A percentile compares a stretch with the other conserved stretches of the same genome.
These are phyloP conservation scores for Hygrophorus russula DNA, from an alignment of 768 basidiomycete species.

Conservation along the genomic window DNA sequence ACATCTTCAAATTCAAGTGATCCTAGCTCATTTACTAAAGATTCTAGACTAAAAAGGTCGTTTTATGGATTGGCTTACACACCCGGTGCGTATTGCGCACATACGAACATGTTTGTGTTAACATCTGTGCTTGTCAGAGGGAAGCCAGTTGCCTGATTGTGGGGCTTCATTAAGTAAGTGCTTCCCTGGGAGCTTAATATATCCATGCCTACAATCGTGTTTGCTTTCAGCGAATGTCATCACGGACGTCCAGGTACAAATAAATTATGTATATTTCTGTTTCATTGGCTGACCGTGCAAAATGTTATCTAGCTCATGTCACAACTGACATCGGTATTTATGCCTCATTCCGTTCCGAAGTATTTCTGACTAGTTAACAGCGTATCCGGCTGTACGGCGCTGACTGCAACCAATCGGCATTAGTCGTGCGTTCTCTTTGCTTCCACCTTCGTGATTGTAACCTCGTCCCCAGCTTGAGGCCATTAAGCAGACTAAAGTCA, in stretches of 20 bases:
- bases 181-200: background rate
- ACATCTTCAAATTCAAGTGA: constrained; percentile 45
- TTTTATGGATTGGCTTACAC: constrained; percentile 90
- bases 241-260: constrained; percentile 55
- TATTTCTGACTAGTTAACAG: constrained; percentile 17
- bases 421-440: constrained; percentile 39
- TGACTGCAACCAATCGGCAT: constrained; percentile 74
- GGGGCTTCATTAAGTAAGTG: constrained; percentile 37
- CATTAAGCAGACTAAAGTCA: constrained; percentile 79
- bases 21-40: constrained; percentile 67
- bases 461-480: constrained; percentile 53
- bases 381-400: constrained; percentile 79
- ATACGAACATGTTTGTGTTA: background rate
- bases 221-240: constrained; percentile 39
- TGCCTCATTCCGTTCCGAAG: constrained; percentile 2
- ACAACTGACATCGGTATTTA: constrained; percentile 57
- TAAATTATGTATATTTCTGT: constrained; percentile 7
- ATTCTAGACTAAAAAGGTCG: constrained; percentile 53
- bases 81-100: constrained; percentile 23
- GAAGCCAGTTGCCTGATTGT: constrained; percentile 59
- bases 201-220: background rate
- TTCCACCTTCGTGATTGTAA: background rate
- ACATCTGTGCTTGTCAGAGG: constrained; percentile 13
- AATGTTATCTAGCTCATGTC: constrained; percentile 56
- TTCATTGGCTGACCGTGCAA: background rate